Conservation (phyloP, 140 eudicot species). For the Cichorium intybus region DNA sequence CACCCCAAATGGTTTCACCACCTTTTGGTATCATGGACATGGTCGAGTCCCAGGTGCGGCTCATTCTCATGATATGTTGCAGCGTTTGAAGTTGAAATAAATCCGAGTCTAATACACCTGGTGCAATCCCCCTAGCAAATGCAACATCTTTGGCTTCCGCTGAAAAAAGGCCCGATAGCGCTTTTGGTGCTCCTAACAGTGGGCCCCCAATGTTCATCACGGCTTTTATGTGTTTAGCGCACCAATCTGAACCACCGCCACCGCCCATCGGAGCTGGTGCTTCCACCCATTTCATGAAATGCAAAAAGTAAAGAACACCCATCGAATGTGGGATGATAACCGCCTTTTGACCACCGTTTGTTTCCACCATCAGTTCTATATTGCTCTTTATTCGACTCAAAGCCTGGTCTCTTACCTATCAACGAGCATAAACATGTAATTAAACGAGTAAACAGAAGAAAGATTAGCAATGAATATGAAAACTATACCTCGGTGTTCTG, state of each 20-base stretch:
- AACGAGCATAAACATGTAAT: not conserved
- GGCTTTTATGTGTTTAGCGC: conserved; percentile 86
- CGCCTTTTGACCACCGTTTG: conserved; percentile 83
- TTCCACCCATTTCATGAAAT: conserved; percentile 99
- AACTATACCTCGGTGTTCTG: conserved; percentile 85
- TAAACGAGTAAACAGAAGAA: not conserved
- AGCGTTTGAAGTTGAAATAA: conserved; percentile 74
- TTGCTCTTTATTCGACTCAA: conserved; percentile 79
- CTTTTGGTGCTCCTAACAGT: conserved; percentile 89
- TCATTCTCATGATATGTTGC: conserved; percentile 90
- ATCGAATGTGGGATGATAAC: conserved; percentile 94
- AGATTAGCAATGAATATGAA: not conserved
- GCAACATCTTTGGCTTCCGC: conserved; percentile 96
- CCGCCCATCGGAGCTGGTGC: conserved; percentile 98
- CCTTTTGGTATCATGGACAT: conserved; percentile 99
- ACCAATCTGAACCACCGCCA: conserved; percentile 95
- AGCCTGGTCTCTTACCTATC: conserved; percentile 77
- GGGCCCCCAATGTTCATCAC: conserved; percentile 99
- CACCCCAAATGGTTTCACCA: conserved; percentile 98
- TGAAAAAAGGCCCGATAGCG: conserved; percentile 86
- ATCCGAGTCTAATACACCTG: conserved; percentile 83
- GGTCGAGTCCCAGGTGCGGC: conserved; percentile 98
- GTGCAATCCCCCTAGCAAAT: conserved; percentile 86
- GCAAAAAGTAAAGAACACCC: conserved; percentile 92
- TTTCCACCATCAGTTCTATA: conserved; percentile 83